A percentile compares a stretch with the other conserved stretches of the same genome.
These are phyloP conservation scores for Didymella sp. DNA, from an alignment of 2,329 filamentous ascomycete genomes.

Conservation along the genomic window DNA sequence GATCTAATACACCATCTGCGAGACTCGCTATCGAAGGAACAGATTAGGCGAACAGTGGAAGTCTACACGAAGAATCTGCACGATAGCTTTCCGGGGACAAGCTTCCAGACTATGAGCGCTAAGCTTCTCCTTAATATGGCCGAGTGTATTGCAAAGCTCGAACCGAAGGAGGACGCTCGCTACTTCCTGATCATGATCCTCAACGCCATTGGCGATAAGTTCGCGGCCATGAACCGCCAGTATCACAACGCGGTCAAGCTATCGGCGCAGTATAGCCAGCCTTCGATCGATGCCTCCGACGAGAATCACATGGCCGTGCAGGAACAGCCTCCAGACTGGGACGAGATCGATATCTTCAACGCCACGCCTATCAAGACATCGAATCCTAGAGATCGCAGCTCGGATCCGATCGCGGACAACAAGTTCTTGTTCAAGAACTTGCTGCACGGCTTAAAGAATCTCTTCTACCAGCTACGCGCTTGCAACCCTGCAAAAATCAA, in stretches of 20 bases:
- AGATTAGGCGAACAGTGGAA: constrained; percentile 94
- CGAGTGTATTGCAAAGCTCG: constrained; percentile 93
- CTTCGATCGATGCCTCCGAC: constrained; percentile 65
- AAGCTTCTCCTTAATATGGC: constrained; percentile 98
- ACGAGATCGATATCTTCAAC: constrained; percentile 96
- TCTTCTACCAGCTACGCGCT: constrained; percentile 91
- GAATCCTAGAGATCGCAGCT: constrained; percentile 85
- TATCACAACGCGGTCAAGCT: constrained; percentile 95
- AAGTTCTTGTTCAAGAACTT: constrained; percentile 98
- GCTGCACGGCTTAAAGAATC: constrained; percentile 93
- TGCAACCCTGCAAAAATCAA: constrained; percentile 74
- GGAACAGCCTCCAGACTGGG: constrained; percentile 86
- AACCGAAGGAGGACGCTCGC: constrained; percentile 90
- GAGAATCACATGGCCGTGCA: constrained; percentile 88
- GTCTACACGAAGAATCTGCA: constrained; percentile 97
- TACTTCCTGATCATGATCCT: constrained; percentile 97
- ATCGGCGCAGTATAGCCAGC: constrained; percentile 76
- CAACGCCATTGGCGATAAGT: constrained; percentile 97
- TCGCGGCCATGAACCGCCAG: constrained; percentile 96
- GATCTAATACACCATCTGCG: constrained; percentile 97
- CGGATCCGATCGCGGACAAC: constrained; percentile 93
- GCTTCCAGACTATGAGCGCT: constrained; percentile 99
- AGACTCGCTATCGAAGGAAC: constrained; percentile 83
- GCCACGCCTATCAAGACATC: constrained; percentile 96
- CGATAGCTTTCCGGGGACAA: constrained; percentile 95